Evolutionary conservation across 2,329 filamentous ascomycete genomes (phyloP).

Genomic region (Stenocarpella maydis): DNA sequence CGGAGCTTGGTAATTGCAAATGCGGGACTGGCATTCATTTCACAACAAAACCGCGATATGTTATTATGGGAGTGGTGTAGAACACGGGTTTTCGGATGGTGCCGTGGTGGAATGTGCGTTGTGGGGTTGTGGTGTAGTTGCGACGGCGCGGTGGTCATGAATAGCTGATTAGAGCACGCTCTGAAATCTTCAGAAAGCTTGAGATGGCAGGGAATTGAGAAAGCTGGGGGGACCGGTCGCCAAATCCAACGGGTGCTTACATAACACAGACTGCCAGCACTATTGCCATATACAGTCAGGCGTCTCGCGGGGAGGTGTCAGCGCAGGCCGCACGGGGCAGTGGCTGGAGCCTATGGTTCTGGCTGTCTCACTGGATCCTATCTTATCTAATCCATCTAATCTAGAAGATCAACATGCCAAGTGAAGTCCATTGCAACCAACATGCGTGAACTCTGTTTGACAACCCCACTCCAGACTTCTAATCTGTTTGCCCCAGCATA

Average conservation of each 20-base stretch:
- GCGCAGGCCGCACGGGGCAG: not conserved
- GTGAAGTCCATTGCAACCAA: not conserved
- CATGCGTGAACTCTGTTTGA: not conserved
- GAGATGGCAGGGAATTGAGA: constrained; percentile 33
- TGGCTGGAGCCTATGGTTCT: not conserved
- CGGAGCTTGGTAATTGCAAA: constrained; percentile 18
- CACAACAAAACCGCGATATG: not conserved
- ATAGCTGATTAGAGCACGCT: constrained; percentile 36
- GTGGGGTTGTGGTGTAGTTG: not conserved
- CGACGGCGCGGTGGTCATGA: not conserved
- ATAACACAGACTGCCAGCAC: constrained; percentile 22
- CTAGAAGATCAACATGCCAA: not conserved
- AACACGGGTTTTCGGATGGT: not conserved
- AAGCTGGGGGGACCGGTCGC: constrained; percentile 45
- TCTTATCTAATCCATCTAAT: constrained; percentile 36
- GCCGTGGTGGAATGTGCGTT: not conserved
- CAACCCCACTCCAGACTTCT: not conserved
- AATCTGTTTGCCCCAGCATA: not conserved
- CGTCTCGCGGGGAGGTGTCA: not conserved
- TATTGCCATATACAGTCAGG: not conserved
- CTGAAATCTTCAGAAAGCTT: constrained; percentile 41
- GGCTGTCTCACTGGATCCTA: not conserved
- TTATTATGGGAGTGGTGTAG: not conserved
- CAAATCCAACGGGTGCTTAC: constrained; percentile 43
- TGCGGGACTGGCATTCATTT: constrained; percentile 23